Conservation (phyloP, 1,284 basidiomycete species). For the Puccinia brachypodii region DNA sequence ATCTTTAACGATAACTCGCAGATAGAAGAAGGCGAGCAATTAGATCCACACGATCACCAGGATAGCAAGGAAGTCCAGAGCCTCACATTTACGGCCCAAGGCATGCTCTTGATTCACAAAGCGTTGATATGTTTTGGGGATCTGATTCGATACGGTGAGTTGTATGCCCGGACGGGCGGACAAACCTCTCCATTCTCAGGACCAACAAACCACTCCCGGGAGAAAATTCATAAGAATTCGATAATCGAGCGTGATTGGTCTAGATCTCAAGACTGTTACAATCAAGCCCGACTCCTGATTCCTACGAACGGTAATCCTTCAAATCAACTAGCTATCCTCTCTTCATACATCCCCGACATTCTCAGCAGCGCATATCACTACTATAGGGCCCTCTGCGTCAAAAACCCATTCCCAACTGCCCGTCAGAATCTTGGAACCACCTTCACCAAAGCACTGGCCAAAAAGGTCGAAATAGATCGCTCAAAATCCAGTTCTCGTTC, state of each 20-base stretch:
- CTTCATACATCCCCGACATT: slow-evolving; percentile 77
- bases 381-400: slow-evolving; percentile 85
- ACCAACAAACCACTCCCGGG: neutral
- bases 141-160: slow-evolving; percentile 86
- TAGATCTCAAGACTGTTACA: slow-evolving; percentile 75
- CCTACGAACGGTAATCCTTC: slow-evolving; percentile 79
- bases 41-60: slow-evolving; percentile 57
- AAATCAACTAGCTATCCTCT: slow-evolving; percentile 90
- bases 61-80: slow-evolving; percentile 52
- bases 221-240: slow-evolving; percentile 46
- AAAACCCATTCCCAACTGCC: slow-evolving; percentile 80
- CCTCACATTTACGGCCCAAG: slow-evolving; percentile 39
- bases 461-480: slow-evolving; percentile 51
- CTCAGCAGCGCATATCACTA: slow-evolving; percentile 81
- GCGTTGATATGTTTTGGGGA: slow-evolving; percentile 89
- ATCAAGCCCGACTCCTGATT: slow-evolving; percentile 75
- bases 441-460: slow-evolving; percentile 68
- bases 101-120: slow-evolving; percentile 69
- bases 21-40: neutral
- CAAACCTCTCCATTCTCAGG: slow-evolving; percentile 7
- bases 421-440: slow-evolving; percentile 77
- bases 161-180: slow-evolving; percentile 67
- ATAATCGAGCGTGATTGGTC: slow-evolving; percentile 68
- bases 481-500: slow-evolving; percentile 58
- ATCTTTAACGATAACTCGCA: slow-evolving; percentile 59